Percentiles rank a stretch among this genome's conserved stretches.
These are phyloP conservation scores for Mucor racemosus DNA, from an alignment of 371 early-diverging fungal genomes.

Conservation along the genomic window DNA sequence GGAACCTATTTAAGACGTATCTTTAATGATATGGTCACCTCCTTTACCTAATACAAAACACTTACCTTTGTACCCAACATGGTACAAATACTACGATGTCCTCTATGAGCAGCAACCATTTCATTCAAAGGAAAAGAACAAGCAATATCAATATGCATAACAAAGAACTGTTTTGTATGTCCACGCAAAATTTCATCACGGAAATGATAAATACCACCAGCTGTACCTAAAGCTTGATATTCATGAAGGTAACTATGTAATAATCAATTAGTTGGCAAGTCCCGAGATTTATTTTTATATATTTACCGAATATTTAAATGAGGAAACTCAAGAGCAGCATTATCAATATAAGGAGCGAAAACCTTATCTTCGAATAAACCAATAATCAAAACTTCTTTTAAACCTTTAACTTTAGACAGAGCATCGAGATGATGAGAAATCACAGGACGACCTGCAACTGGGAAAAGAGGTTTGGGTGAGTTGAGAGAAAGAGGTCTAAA, in stretches of 20 bases:
- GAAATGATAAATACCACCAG: constrained; percentile 97
- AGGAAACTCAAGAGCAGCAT: constrained; percentile 85
- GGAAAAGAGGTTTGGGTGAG: constrained; percentile 96
- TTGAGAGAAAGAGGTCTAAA: constrained; percentile 97
- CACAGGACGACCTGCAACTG: constrained; percentile 94
- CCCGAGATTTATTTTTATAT: background rate
- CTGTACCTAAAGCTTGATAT: constrained; percentile 95
- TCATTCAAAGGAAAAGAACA: constrained; percentile 90
- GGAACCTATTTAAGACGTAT: constrained; percentile 25
- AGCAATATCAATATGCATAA: constrained; percentile 95
- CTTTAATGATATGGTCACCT: constrained; percentile 14
- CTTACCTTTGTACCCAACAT: constrained; percentile 83
- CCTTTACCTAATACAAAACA: background rate
- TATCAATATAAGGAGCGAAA: constrained; percentile 85
- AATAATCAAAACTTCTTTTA: constrained; percentile 92
- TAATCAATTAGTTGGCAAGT: background rate
- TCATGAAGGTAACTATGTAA: constrained; percentile 88
- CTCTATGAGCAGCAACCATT: constrained; percentile 83
- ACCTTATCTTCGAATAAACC: constrained; percentile 96
- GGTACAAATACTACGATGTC: constrained; percentile 80
- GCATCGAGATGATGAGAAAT: constrained; percentile 95
- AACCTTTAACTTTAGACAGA: constrained; percentile 81
- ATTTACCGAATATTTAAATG: constrained; percentile 79
- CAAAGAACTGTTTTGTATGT: constrained; percentile 89
- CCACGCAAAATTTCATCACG: constrained; percentile 94